Base-by-base conservation (phyloP, 1,139 yeast species). In the Pichia sp. region DNA sequence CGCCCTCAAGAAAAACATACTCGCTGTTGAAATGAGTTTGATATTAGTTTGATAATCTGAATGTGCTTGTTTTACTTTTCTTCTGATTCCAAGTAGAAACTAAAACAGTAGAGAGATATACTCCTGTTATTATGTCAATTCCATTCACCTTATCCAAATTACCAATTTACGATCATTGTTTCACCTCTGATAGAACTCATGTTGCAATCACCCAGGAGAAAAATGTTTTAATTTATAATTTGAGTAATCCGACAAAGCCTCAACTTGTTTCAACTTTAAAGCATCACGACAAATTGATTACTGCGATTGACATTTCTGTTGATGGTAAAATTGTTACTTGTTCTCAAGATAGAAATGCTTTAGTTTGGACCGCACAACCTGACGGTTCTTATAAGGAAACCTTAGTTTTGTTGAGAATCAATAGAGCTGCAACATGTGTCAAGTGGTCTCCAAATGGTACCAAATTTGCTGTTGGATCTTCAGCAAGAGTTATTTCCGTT, bases 401-500 rank as follows among this genome's bases (percentile, higher is more conserved):
- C 3, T 76, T 94, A 64, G 99, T 94, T 20, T 73, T 94, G 51
- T 76, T 94, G 63, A 80, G 98, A 67, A 89, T 94, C 68, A 86
- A 83, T 65, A 77, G 97, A 50, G 96, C 97, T 24, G 97, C 97
- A 13, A 92, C 97, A 4, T 79, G 80, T 58, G 96, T 90, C 49
- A 76, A 81, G 57, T 92, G 98, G 98, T 86, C 96, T 6, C 96
- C 97, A 25, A 80, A 79, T 56, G 97, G 97, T 20, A 71, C 71
- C 62, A 94, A 94, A 71, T 92, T 94, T 68, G 98, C 98, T 1
- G 97, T 92, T 41, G 98, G 97, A 0, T 87, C 97, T 6, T 87
- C 96, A 48, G 97, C 96, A 48, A 74, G 97, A 49, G 83, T 87
- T 53, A 84, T 94, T 66, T 96, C 98, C 18, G 85, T 94, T 44